phyloP scores from a whole-genome alignment of 2,329 filamentous ascomycete genomes.

The Thermothelomyces thermophilus region DNA sequence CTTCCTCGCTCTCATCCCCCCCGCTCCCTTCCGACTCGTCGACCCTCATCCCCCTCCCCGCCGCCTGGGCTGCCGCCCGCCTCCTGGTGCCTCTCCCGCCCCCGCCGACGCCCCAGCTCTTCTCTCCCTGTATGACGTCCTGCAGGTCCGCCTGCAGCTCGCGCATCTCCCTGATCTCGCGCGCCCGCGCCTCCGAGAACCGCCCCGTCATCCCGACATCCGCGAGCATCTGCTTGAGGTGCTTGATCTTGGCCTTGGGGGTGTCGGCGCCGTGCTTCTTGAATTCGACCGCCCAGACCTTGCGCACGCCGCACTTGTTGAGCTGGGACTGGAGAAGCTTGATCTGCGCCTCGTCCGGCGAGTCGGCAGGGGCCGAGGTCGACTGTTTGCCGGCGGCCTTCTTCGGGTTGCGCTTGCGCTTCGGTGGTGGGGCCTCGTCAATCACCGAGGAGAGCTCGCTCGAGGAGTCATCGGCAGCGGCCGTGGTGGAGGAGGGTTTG shows the following conservation, averaged over 20 bases:
- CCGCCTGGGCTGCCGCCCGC: constrained; percentile 32
- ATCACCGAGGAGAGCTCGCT: constrained; percentile 22
- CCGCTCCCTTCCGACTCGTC: constrained; percentile 6
- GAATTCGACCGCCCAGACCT: constrained; percentile 83
- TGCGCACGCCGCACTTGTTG: constrained; percentile 83
- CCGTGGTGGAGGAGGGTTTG: constrained; percentile 22
- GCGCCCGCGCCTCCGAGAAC: constrained; percentile 77
- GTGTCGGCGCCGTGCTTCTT: constrained; percentile 62
- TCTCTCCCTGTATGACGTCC: constrained; percentile 73
- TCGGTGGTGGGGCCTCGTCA: constrained; percentile 23
- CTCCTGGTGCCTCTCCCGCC: constrained; percentile 37
- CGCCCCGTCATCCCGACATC: constrained; percentile 84
- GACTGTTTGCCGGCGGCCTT: constrained; percentile 37
- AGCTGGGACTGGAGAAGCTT: constrained; percentile 84
- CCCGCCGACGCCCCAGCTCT: constrained; percentile 60
- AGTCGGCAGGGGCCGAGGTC: constrained; percentile 3
- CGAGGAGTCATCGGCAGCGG: constrained; percentile 14
- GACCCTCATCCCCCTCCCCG: constrained; percentile 25
- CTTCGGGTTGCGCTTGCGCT: constrained; percentile 45
- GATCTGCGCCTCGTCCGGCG: constrained; percentile 69
- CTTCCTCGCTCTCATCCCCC: constrained; percentile 26
- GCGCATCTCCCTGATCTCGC: constrained; percentile 77
- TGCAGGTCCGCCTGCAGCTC: constrained; percentile 82
- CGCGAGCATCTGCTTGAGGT: constrained; percentile 70
- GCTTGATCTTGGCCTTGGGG: constrained; percentile 68